Conservation (phyloP, 495 filamentous ascomycete genomes). For the Tuber brumale region DNA sequence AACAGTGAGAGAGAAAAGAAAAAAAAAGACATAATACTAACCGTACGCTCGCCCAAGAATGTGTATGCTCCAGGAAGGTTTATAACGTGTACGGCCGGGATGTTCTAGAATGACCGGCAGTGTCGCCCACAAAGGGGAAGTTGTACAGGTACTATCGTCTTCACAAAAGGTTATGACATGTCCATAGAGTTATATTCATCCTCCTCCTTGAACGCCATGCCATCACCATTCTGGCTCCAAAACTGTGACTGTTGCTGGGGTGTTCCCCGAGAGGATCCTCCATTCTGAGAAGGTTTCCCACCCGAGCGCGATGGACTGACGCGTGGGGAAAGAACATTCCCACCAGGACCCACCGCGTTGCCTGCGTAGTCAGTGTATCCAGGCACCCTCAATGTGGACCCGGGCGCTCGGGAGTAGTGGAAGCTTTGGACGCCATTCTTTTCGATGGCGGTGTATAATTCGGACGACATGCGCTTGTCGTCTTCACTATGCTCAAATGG, state of each 20-base stretch:
- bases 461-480: constrained; percentile 87
- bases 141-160: constrained; percentile 8
- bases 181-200: constrained; percentile 89
- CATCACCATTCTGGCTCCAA: constrained; percentile 65
- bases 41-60: constrained; percentile 11
- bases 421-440: constrained; percentile 60
- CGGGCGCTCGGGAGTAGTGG: constrained; percentile 74
- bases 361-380: constrained; percentile 89
- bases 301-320: constrained; percentile 34
- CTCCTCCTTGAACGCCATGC: constrained; percentile 80
- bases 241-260: constrained; percentile 55
- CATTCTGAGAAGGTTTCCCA: constrained; percentile 37
- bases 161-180: constrained; percentile 47
- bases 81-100: constrained; percentile 30
- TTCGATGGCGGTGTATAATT: constrained; percentile 75
- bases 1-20: constrained; percentile 21
- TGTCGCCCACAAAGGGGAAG: constrained; percentile 12
- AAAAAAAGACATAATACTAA: constrained; percentile 25
- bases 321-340: constrained; percentile 34
- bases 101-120: constrained; percentile 18
- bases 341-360: constrained; percentile 52
- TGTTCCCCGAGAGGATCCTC: constrained; percentile 36
- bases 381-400: constrained; percentile 80
- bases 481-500: constrained; percentile 85
- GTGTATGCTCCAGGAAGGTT: constrained; percentile 17